Conservation (phyloP, 2,329 filamentous ascomycete species). For the Xylariaceae sp. region DNA sequence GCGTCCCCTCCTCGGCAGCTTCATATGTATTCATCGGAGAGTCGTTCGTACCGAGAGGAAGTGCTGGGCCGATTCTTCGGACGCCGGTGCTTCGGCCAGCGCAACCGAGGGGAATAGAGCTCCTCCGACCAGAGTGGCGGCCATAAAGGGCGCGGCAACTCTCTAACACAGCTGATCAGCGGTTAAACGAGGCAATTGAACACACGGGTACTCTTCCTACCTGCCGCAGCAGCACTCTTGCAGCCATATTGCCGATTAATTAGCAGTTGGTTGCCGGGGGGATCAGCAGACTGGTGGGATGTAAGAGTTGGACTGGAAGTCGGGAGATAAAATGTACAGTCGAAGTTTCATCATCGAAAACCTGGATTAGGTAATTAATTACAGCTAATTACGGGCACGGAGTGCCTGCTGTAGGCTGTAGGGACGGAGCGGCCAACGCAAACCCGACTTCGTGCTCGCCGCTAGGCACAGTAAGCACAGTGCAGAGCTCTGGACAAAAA, state of each 20-base stretch:
- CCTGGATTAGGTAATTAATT: background rate
- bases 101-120: slow-evolving; percentile 34
- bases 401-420: no score
- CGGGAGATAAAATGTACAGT: slow-evolving; percentile 15
- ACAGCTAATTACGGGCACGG: background rate
- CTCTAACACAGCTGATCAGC: slow-evolving; percentile 34
- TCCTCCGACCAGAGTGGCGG: slow-evolving; percentile 37
- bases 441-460: no score
- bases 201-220: slow-evolving; percentile 34
- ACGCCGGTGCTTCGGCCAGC: slow-evolving; percentile 43
- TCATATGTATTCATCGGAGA: background rate
- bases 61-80: slow-evolving; percentile 25
- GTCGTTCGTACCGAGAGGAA: slow-evolving; percentile 9
- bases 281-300: background rate
- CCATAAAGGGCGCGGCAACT: slow-evolving; percentile 51
- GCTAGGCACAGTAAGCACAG: background rate
- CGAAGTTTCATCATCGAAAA: background rate
- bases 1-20: slow-evolving; percentile 1
- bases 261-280: slow-evolving; percentile 33
- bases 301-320: slow-evolving; percentile 3
- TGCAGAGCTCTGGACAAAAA: background rate
- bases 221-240: slow-evolving; percentile 54
- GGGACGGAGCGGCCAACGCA: no score
- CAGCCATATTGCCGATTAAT: slow-evolving; percentile 51
- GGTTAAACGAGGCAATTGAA: slow-evolving; percentile 14